Conservation (phyloP, 768 basidiomycete genomes). For the Kwoniella sp. region DNA sequence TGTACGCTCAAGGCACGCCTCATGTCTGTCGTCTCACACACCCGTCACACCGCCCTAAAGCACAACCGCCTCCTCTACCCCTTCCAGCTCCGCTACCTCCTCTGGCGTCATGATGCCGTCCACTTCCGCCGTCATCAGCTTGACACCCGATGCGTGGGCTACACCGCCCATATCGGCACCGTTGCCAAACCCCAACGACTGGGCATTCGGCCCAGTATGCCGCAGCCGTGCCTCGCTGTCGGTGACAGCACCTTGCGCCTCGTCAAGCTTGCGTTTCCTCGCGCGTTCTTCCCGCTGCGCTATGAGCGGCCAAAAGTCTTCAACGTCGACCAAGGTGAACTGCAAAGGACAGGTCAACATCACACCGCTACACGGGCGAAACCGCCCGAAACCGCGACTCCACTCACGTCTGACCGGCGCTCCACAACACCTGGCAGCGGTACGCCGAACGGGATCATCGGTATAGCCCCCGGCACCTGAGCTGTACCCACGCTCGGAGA, state of each 20-base stretch:
- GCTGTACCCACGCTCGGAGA: no score
- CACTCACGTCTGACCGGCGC: constrained; percentile 24
- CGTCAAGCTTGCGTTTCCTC: neutral
- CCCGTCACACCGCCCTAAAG: constrained; percentile 13
- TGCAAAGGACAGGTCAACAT: neutral
- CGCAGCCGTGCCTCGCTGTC: no score
- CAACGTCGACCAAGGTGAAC: constrained; percentile 23
- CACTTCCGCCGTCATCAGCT: no score
- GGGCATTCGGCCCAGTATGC: no score
- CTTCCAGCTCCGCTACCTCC: constrained; percentile 30
- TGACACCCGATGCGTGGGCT: no score
- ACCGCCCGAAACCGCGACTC: neutral
- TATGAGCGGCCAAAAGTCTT: constrained; percentile 28
- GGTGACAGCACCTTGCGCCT: no score
- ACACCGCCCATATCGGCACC: no score
- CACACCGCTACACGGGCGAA: neutral
- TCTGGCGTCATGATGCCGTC: constrained; percentile 11
- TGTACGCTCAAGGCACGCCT: neutral
- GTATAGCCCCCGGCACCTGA: neutral
- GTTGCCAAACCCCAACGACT: no score
- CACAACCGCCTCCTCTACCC: constrained; percentile 35
- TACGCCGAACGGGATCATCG: constrained; percentile 19
- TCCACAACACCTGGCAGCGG: constrained; percentile 19
- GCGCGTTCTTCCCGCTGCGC: constrained; percentile 10
- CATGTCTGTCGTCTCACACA: no score